These are phyloP conservation scores for Talaromyces ruber DNA, from an alignment of 495 filamentous ascomycete species.

Conservation along the genomic window DNA sequence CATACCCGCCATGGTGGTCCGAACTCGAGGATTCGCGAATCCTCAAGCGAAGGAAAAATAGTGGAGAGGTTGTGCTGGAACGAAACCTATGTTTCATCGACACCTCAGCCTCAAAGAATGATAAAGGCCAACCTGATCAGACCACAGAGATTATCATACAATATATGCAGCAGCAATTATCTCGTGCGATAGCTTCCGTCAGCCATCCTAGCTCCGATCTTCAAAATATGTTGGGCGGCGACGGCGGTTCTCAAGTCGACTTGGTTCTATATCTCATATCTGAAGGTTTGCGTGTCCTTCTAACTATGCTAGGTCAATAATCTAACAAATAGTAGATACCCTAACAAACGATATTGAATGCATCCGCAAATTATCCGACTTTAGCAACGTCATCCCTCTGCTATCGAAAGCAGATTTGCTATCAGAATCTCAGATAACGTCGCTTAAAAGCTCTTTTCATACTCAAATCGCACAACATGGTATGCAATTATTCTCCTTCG, in stretches of 20 bases:
- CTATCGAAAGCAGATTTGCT: constrained; percentile 71
- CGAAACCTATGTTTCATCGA: constrained; percentile 95
- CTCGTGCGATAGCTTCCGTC: constrained; percentile 51
- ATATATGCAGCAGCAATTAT: constrained; percentile 70
- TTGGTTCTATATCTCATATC: constrained; percentile 74
- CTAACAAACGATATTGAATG: constrained; percentile 68
- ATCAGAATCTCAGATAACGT: constrained; percentile 46
- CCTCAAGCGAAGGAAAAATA: constrained; percentile 66
- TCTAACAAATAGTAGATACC: constrained; percentile 44
- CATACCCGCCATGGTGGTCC: constrained; percentile 95
- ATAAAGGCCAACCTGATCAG: constrained; percentile 54
- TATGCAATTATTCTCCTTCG: constrained; percentile 65
- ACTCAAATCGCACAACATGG: constrained; percentile 50
- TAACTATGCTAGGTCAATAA: neutral
- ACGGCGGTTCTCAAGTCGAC: constrained; percentile 85
- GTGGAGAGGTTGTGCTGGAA: constrained; percentile 76
- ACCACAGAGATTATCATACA: constrained; percentile 55
- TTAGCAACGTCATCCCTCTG: constrained; percentile 83
- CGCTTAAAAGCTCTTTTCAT: constrained; percentile 46
- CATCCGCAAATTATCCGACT: constrained; percentile 60
- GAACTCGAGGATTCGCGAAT: constrained; percentile 69
- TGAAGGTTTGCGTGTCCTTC: constrained; percentile 40
- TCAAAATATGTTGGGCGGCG: constrained; percentile 70
- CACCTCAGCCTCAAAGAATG: constrained; percentile 57
- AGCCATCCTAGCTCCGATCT: constrained; percentile 63